phyloP scores from a whole-genome alignment of 495 filamentous ascomycete genomes.

The Daldinia loculata region DNA sequence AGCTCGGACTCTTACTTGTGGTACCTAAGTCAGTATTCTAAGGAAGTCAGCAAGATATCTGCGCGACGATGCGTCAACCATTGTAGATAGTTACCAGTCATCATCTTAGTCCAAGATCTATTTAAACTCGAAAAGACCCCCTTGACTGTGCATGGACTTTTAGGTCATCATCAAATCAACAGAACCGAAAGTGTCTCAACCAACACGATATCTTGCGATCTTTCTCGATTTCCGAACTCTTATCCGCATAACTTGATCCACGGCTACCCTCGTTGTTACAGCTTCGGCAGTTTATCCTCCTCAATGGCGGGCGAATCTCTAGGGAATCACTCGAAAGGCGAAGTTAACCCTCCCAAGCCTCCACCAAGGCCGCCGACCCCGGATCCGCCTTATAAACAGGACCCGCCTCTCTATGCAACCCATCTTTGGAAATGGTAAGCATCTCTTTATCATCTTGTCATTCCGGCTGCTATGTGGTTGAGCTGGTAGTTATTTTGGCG shows the following conservation, averaged over 20 bases:
- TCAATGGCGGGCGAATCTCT: neutral
- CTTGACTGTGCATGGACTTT: neutral
- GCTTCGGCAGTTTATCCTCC: neutral
- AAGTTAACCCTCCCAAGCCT: neutral
- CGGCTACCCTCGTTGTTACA: neutral
- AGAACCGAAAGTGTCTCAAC: neutral
- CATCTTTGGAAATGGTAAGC: constrained; percentile 1
- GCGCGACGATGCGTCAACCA: neutral
- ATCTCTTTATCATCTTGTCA: neutral
- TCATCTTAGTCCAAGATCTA: neutral
- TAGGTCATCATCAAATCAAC: neutral
- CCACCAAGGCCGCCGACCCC: neutral
- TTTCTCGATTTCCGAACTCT: neutral
- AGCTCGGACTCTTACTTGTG: neutral
- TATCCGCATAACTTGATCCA: neutral
- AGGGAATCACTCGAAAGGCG: neutral
- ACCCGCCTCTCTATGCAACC: neutral
- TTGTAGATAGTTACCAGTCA: neutral
- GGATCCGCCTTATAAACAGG: neutral
- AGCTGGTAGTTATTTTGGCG: neutral
- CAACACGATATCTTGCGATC: neutral
- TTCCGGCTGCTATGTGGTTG: neutral
- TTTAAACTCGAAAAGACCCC: neutral
- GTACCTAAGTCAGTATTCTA: neutral
- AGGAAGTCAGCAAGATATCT: neutral